Evolutionary conservation across 176 grass and related monocot species (phyloP).

Genomic region (Bonia amplexicaulis): DNA sequence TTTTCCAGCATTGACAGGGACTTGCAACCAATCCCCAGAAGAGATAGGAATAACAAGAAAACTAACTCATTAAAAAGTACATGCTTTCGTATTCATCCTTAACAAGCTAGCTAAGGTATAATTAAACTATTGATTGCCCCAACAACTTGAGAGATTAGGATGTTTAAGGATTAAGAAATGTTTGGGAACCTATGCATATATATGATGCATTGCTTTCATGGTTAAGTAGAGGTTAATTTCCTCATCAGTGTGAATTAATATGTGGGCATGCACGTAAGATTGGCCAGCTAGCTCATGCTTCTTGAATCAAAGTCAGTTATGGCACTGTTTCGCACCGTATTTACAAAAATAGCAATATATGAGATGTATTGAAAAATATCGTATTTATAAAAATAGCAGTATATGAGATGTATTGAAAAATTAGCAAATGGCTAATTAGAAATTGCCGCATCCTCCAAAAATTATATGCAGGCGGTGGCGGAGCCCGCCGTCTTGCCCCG

Average conservation of each 20-base stretch:
- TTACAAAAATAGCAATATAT: too few relatives aligned
- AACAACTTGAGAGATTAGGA: conserved; percentile 11
- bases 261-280: background rate
- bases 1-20: conserved; percentile 19
- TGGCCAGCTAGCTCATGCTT: background rate
- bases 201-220: background rate
- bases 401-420: too few relatives aligned
- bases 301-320: too few relatives aligned
- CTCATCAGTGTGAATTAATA: background rate
- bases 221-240: background rate
- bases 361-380: too few relatives aligned
- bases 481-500: too few relatives aligned
- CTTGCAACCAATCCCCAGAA: conserved; percentile 23
- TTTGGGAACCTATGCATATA: background rate
- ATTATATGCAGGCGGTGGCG: too few relatives aligned
- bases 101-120: conserved; percentile 28
- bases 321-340: too few relatives aligned
- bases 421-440: too few relatives aligned
- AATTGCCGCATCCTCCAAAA: too few relatives aligned
- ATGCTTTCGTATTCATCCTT: conserved; percentile 34
- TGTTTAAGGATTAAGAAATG: background rate
- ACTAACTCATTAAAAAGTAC: conserved; percentile 38
- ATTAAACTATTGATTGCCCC: background rate
- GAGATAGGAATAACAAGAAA: conserved; percentile 39
- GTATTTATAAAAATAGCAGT: too few relatives aligned